Percentiles rank a stretch among this genome's conserved stretches.
These are phyloP conservation scores for Rhamnella rubrinervis DNA, from an alignment of 331 rosid species.

Conservation along the genomic window DNA sequence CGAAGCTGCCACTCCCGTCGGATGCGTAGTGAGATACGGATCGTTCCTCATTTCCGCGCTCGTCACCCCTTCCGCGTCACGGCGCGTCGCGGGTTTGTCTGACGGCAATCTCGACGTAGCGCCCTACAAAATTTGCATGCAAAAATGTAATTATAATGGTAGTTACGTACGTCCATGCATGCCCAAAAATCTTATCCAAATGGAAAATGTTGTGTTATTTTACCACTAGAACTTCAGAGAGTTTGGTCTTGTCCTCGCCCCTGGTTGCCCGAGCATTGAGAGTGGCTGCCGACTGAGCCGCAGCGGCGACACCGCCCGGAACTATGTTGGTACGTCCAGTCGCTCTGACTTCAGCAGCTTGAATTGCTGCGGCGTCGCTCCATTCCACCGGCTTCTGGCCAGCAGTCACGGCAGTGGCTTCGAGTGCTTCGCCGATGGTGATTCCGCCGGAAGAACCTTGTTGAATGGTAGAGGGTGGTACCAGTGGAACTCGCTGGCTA, in stretches of 20 bases:
- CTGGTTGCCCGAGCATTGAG: slow-evolving; percentile 47
- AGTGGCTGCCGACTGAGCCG: slow-evolving; percentile 66
- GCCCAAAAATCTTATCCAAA: no score
- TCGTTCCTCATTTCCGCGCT: slow-evolving; percentile 72
- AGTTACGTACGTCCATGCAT: no score
- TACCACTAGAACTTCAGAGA: slow-evolving; percentile 45
- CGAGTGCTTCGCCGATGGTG: slow-evolving; percentile 71
- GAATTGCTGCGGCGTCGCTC: slow-evolving; percentile 68
- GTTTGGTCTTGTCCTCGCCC: slow-evolving; percentile 52
- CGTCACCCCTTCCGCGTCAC: slow-evolving; percentile 62
- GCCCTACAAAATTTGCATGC: slow-evolving; percentile 25
- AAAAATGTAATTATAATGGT: no score
- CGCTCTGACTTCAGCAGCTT: slow-evolving; percentile 74
- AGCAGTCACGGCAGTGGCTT: slow-evolving; percentile 57
- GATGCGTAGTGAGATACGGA: slow-evolving; percentile 46
- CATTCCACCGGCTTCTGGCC: slow-evolving; percentile 52
- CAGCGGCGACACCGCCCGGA: slow-evolving; percentile 62
- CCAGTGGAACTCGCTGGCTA: slow-evolving; percentile 30
- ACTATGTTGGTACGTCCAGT: slow-evolving; percentile 54
- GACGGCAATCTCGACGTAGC: slow-evolving; percentile 50
- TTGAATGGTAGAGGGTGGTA: slow-evolving; percentile 20
- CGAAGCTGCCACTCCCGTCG: slow-evolving; percentile 54
- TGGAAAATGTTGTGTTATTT: neutral
- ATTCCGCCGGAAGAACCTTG: slow-evolving; percentile 25
- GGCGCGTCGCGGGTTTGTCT: slow-evolving; percentile 50